phyloP scores from a whole-genome alignment of 805 yeast species.

The Starmera caribaea region DNA sequence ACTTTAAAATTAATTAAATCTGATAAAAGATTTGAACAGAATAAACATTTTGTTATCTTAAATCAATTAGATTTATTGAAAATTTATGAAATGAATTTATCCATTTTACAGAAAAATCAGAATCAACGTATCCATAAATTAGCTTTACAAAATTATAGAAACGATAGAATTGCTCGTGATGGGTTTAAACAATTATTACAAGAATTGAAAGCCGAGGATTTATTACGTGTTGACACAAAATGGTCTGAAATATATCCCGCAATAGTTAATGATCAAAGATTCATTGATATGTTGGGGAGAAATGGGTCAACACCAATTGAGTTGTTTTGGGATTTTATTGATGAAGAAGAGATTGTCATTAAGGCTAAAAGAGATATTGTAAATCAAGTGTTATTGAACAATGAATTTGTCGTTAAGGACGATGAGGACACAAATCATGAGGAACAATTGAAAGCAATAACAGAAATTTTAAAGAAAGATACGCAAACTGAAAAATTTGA shows the following conservation, averaged over 20 bases:
- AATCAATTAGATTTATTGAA: constrained; percentile 51
- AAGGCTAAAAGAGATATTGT: constrained; percentile 53
- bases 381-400: constrained; percentile 36
- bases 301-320: constrained; percentile 73
- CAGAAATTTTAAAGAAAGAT: constrained; percentile 10
- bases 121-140: constrained; percentile 12
- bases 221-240: constrained; percentile 38
- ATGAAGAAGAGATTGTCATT: constrained; percentile 46
- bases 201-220: constrained; percentile 21
- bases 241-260: constrained; percentile 49
- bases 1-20: constrained; percentile 10
- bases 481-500: constrained; percentile 18
- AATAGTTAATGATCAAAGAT: constrained; percentile 47
- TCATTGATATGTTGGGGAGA: constrained; percentile 57
- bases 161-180: constrained; percentile 60
- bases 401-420: constrained; percentile 16
- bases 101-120: constrained; percentile 20
- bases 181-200: constrained; percentile 40
- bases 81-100: constrained; percentile 30
- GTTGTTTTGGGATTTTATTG: constrained; percentile 64
- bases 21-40: constrained; percentile 48
- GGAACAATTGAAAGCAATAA: constrained; percentile 6
- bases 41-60: constrained; percentile 42
- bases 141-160: constrained; percentile 34
- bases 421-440: constrained; percentile 10